phyloP scores from a whole-genome alignment of 441 rosid species.

The Pelargonium cotyledonis region DNA sequence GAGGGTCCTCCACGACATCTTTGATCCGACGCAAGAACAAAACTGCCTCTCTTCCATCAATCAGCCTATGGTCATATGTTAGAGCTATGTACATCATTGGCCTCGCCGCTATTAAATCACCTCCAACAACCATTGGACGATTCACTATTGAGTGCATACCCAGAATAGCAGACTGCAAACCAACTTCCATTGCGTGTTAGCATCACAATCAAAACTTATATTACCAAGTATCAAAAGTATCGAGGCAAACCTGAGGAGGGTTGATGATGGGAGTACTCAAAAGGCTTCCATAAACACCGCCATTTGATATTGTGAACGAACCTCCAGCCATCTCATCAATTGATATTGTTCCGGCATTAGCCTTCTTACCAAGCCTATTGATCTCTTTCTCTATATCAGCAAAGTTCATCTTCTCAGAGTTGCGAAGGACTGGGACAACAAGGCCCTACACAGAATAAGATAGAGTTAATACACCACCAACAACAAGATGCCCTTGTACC shows the following conservation, averaged over 20 bases:
- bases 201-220: too few species aligned
- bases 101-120: constrained; percentile 53
- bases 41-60: constrained; percentile 99
- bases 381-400: constrained; percentile 90
- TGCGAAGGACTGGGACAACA: constrained; percentile 89
- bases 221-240: too few species aligned
- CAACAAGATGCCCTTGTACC: too few species aligned
- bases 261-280: constrained; percentile 95
- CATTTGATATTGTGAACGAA: constrained; percentile 88
- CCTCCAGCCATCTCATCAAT: constrained; percentile 99
- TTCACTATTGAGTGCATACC: constrained; percentile 95
- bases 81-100: constrained; percentile 98
- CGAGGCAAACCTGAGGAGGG: constrained; percentile 80
- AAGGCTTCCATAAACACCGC: constrained; percentile 97
- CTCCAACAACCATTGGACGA: constrained; percentile 94
- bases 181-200: neutral
- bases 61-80: constrained; percentile 90
- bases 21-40: constrained; percentile 92
- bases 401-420: constrained; percentile 74
- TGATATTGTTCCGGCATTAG: constrained; percentile 81
- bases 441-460: constrained; percentile 53
- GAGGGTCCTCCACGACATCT: constrained; percentile 92
- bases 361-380: constrained; percentile 85
- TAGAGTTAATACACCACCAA: neutral
- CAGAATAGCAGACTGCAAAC: constrained; percentile 77